Evolutionary conservation across 805 yeast species (phyloP).

Genomic region (Yarrowia sp.): DNA sequence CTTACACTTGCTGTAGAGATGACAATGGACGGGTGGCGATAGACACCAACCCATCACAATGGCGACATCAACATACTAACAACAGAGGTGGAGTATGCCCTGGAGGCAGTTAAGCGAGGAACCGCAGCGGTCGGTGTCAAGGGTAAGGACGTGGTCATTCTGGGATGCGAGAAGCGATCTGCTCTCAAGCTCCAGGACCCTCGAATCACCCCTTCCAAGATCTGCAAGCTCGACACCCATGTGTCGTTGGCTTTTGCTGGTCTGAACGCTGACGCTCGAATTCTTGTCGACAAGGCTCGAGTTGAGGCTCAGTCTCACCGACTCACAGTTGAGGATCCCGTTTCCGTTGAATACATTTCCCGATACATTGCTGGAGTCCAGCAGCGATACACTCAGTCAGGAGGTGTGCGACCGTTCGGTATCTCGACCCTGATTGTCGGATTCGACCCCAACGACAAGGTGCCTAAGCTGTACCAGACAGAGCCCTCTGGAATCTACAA

Average conservation of each 20-base stretch:
- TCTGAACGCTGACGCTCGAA: constrained; percentile 96
- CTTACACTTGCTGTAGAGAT: background rate
- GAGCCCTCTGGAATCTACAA: constrained; percentile 98
- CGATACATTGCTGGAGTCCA: constrained; percentile 97
- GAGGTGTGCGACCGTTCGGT: constrained; percentile 98
- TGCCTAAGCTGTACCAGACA: constrained; percentile 88
- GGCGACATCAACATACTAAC: constrained; percentile 20
- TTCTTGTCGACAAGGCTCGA: constrained; percentile 92
- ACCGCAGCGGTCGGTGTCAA: constrained; percentile 98
- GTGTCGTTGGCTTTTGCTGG: constrained; percentile 95
- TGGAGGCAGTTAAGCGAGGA: constrained; percentile 97
- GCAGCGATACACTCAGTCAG: constrained; percentile 95
- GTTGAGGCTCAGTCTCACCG: constrained; percentile 95
- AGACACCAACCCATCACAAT: background rate
- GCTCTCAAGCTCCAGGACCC: constrained; percentile 96
- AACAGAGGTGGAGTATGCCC: constrained; percentile 91
- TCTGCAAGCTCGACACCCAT: constrained; percentile 89
- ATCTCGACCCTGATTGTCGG: constrained; percentile 95
- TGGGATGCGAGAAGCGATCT: constrained; percentile 96
- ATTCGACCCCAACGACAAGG: constrained; percentile 82
- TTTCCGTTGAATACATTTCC: constrained; percentile 87
- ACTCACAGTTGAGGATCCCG: constrained; percentile 93
- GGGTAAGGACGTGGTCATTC: constrained; percentile 84
- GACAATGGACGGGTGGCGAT: constrained; percentile 43
- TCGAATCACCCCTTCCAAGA: constrained; percentile 92